Base-by-base conservation (phyloP, 1,139 yeast genomes). In the Scheffersomyces quercinus region DNA sequence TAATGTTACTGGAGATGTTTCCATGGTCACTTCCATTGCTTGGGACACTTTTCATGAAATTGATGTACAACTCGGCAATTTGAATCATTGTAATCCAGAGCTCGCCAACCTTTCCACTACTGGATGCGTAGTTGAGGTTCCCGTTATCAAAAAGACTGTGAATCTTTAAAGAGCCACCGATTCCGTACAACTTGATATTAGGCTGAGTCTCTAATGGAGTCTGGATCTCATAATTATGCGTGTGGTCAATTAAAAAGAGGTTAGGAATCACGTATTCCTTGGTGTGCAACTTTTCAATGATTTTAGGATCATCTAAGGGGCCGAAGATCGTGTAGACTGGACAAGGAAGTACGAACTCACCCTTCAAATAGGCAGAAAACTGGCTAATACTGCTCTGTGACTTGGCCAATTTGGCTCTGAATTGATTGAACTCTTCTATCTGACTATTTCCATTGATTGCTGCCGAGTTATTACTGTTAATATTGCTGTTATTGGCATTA, bases 291-390 rank as follows among this genome's bases (percentile, higher is more conserved):
- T 79, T 79, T 51, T 81, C 79, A 37, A 87, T 67, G 15, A 87
- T 85, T 8, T 72, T 60, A 1, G 88, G 81, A 58, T 87, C 95
- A 59, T 87, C 95, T 42, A 84, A 73, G 52, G 87, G 85, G 0
- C 95, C 95, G 56, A 79, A 83, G 13, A 85, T 81, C 4, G 91
- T 81, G 62, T 87, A 87, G 1, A 87, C 88, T 0, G 95, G 93
- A 11, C 83, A 77, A 12, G 75, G 65, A 33, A 87, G 67, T 37
- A 46, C 53, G 33, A 58, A 58, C 26, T 65, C 66, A 1, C 88
- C 88, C 3, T 61, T 51, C 1, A 83, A 53, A 50, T 80, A 85
- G 40, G 65, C 59, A 16, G 77, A 72, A 37, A 85, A 66, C 53
- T 84, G 87, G 24, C 85, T 78, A 20, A 84, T 67, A 20, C 72